A percentile compares a stretch with the other conserved stretches of the same genome.
Conservation (phyloP, 2,329 filamentous ascomycete species). For the Xylariaceae sp. region DNA sequence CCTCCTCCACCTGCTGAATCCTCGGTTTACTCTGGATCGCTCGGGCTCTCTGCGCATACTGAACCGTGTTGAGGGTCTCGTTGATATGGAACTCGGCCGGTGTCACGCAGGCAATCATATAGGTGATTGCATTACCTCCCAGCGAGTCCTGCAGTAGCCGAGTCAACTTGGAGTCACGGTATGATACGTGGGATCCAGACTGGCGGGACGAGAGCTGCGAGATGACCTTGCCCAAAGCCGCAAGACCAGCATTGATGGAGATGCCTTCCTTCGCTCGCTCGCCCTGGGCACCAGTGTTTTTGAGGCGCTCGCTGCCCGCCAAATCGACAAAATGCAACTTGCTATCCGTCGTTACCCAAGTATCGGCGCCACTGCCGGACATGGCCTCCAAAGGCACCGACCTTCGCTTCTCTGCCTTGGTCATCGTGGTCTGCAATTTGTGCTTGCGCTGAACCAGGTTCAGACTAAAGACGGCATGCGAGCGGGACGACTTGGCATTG, state of each 20-base stretch:
- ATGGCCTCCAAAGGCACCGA: conserved; percentile 81
- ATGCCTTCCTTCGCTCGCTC: conserved; percentile 94
- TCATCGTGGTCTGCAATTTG: conserved; percentile 40
- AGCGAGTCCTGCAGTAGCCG: conserved; percentile 92
- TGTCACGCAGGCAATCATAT: conserved; percentile 98
- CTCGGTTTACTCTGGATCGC: conserved; percentile 96
- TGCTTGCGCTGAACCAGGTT: conserved; percentile 83
- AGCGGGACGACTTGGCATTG: conserved; percentile 95
- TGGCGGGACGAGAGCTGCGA: conserved; percentile 91
- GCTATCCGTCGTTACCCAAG: conserved; percentile 83
- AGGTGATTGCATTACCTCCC: conserved; percentile 94
- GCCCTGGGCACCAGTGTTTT: conserved; percentile 93
- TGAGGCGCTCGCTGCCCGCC: conserved; percentile 90
- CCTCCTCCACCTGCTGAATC: conserved; percentile 88
- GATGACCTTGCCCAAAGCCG: conserved; percentile 94
- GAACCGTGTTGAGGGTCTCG: conserved; percentile 94
- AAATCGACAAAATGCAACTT: conserved; percentile 98
- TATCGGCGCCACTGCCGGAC: conserved; percentile 53
- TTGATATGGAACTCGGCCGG: conserved; percentile 95
- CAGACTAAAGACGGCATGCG: conserved; percentile 92
- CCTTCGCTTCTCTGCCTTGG: conserved; percentile 69
- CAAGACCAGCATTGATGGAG: conserved; percentile 93
- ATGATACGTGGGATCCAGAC: conserved; percentile 85
- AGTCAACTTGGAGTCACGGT: conserved; percentile 95
- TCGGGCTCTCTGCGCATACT: conserved; percentile 91